Base-by-base conservation (phyloP, 2,329 filamentous ascomycete species). In the Berkeleyomyces basicola region DNA sequence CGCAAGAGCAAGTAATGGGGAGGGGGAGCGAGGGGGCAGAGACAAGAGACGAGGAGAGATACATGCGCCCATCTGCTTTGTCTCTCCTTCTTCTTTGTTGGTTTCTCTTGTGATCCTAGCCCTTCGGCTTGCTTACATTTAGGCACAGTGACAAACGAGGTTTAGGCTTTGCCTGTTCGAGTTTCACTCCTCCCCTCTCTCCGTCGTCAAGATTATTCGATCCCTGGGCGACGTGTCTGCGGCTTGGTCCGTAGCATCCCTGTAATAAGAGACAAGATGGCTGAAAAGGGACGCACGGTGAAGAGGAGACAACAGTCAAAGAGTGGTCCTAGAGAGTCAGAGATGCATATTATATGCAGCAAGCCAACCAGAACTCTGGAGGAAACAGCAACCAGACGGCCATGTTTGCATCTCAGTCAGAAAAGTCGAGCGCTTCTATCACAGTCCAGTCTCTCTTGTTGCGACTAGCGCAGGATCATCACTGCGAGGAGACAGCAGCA, bases 181-280 rank as follows among this genome's bases (percentile, higher is more conserved):
- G 49, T 39, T 33, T 37, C 49, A n/a, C 49, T 55, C 49, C 11
- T 55, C 11, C 49, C 49, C 49, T 23, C 31, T 14, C n/a, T 11
- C 36, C 11, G 23, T 55, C 37, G 49, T 55, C 49, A 55, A 31
- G 49, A 55, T 16, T 37, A 37, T 55, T 55, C 37, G 49, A 55
- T 55, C 49, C 49, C 49, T 55, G 49, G 43, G 23, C 23, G 23
- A 39, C 36, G 14, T 55, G 33, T 55, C 49, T 55, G 37, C 49
- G 49, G 49, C 49, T 55, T 55, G 49, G 49, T 55, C 49, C 49
- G 49, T 55, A 55, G 11, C 49, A 55, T 55, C 49, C 49, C 37
- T 55, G 49, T 33, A 55, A 4, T 16, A 16, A 7, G 49, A 55
- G 49, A 55, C 31, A 55, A 55, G 31, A 55, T 55, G 49, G 49